These are phyloP conservation scores for Ceratobasidium sp. DNA, from an alignment of 1,284 basidiomycete species.

Conservation along the genomic window DNA sequence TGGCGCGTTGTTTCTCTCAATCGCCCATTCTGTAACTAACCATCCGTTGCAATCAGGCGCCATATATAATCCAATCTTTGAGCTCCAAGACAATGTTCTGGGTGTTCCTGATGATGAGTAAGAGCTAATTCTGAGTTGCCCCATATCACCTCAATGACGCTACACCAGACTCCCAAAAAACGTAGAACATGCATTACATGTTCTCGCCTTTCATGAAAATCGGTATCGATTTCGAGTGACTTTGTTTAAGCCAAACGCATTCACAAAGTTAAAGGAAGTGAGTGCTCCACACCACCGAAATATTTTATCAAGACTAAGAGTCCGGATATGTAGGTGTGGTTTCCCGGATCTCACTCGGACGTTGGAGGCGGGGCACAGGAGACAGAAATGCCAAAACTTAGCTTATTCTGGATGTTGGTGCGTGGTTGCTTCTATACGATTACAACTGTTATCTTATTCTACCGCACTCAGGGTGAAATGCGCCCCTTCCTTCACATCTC, in stretches of 20 bases:
- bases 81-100: not conserved
- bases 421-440: not conserved
- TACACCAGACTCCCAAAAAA: conserved; percentile 8
- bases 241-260: not conserved
- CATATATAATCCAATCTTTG: conserved; percentile 5
- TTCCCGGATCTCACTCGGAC: conserved; percentile 34
- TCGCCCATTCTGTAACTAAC: not conserved
- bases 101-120: not conserved
- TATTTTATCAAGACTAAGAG: not conserved
- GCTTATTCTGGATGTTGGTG: not conserved
- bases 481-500: not conserved
- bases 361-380: conserved; percentile 32
- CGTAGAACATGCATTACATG: conserved; percentile 36
- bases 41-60: not conserved
- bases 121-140: not conserved
- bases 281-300: not conserved
- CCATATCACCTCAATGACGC: not conserved
- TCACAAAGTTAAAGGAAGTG: conserved; percentile 15
- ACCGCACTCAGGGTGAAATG: not conserved
- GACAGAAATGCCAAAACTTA: not conserved
- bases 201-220: conserved; percentile 28
- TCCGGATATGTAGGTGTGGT: not conserved
- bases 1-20: not conserved
- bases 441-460: not conserved
- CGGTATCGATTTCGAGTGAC: conserved; percentile 6